These are phyloP conservation scores for Carnegiea gigantea DNA, from an alignment of 179 eudicot species.

Conservation along the genomic window DNA sequence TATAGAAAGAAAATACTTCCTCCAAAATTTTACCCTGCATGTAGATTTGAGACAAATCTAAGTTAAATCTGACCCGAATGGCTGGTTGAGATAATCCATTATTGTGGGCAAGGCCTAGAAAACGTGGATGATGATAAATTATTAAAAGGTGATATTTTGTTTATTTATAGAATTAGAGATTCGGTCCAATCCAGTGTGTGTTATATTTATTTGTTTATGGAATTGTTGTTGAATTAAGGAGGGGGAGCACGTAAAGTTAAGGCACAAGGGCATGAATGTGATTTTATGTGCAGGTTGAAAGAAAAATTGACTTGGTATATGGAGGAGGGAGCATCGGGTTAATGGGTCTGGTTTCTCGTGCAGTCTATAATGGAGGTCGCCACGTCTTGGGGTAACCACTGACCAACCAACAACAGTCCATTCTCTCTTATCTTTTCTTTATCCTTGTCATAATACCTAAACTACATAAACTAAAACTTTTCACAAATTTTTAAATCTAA, in stretches of 20 bases:
- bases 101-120: background rate
- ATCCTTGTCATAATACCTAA: background rate
- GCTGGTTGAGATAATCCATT: background rate
- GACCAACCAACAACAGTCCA: background rate
- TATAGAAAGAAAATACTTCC: too few species aligned
- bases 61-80: background rate
- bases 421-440: background rate
- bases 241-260: background rate
- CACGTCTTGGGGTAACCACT: constrained; percentile 76
- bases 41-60: background rate
- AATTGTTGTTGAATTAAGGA: background rate
- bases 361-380: constrained; percentile 89
- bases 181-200: background rate
- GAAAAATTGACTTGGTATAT: constrained; percentile 42
- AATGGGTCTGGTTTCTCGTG: constrained; percentile 91
- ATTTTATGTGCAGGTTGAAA: constrained; percentile 50
- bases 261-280: too few species aligned
- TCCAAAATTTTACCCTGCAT: too few species aligned
- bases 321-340: constrained; percentile 87
- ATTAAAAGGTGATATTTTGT: background rate
- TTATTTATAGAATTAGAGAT: background rate
- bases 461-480: background rate
- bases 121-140: background rate
- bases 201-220: background rate
- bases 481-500: background rate